phyloP scores from a whole-genome alignment of 257 asterid genomes.

The Primulina huaijiensis region DNA sequence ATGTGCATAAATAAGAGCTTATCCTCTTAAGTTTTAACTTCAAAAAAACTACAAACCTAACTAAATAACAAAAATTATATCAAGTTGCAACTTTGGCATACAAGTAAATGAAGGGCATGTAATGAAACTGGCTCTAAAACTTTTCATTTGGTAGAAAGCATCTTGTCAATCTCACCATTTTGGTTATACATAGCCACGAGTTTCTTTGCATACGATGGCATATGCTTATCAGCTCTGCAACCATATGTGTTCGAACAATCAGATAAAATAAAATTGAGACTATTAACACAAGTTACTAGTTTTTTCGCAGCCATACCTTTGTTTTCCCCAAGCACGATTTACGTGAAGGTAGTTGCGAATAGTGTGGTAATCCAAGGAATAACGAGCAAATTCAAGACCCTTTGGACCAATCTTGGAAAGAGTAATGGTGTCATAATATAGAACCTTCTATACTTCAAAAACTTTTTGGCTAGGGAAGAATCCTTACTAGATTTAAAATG shows the following conservation, averaged over 20 bases:
- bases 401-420: conserved; percentile 76
- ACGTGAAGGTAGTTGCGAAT: conserved; percentile 84
- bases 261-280: neutral
- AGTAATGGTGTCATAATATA: conserved; percentile 24
- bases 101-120: conserved; percentile 21
- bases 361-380: conserved; percentile 92
- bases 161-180: conserved; percentile 85
- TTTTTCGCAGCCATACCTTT: conserved; percentile 45
- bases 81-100: conserved; percentile 17
- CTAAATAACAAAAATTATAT: neutral
- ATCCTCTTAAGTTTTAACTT: neutral
- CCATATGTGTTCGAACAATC: conserved; percentile 22
- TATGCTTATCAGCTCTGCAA: conserved; percentile 88
- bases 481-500: conserved; percentile 68
- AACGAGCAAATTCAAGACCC: conserved; percentile 96
- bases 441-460: conserved; percentile 14
- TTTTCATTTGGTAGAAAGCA: conserved; percentile 59
- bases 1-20: neutral
- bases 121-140: conserved; percentile 19
- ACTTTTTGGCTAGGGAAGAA: conserved; percentile 11
- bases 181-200: conserved; percentile 76
- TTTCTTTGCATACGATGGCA: conserved; percentile 82
- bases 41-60: conserved; percentile 10
- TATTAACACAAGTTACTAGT: neutral
- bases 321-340: conserved; percentile 82